Evolutionary conservation across 768 basidiomycete species (phyloP).

Genomic region (Glaciozyma antarctica): DNA sequence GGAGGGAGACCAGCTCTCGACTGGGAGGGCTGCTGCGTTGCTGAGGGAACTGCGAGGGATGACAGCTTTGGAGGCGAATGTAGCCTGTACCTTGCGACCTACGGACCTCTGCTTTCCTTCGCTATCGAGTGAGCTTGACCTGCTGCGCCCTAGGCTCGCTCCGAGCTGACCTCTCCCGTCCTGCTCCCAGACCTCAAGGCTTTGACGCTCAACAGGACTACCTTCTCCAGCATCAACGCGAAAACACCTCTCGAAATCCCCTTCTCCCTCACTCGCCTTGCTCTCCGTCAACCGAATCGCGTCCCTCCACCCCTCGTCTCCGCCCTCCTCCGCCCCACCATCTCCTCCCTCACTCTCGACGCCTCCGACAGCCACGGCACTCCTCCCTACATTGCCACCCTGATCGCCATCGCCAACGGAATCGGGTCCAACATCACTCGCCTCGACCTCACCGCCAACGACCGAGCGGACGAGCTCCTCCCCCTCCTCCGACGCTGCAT

Average conservation of each 20-base stretch:
- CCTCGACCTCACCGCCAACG: neutral
- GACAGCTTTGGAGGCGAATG: too few species aligned
- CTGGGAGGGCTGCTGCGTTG: too few species aligned
- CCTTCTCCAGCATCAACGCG: neutral
- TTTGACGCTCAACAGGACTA: neutral
- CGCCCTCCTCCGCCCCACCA: neutral
- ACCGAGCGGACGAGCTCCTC: neutral
- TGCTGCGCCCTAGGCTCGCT: too few species aligned
- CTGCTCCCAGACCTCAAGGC: neutral
- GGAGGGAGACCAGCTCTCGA: too few species aligned
- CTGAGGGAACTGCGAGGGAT: too few species aligned
- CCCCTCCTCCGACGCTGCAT: neutral
- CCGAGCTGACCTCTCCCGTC: neutral
- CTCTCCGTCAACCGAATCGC: neutral
- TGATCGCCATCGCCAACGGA: neutral
- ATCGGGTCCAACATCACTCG: neutral
- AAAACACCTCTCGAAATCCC: neutral
- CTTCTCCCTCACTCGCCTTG: neutral
- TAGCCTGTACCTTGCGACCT: too few species aligned
- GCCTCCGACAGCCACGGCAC: neutral
- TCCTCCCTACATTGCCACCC: neutral
- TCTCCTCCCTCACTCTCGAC: neutral
- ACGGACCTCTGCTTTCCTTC: too few species aligned
- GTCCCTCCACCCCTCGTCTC: neutral
- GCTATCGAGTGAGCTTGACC: too few species aligned